Evolutionary conservation across 2,329 filamentous ascomycete species (phyloP).

Genomic region (Apiospora phragmitis): DNA sequence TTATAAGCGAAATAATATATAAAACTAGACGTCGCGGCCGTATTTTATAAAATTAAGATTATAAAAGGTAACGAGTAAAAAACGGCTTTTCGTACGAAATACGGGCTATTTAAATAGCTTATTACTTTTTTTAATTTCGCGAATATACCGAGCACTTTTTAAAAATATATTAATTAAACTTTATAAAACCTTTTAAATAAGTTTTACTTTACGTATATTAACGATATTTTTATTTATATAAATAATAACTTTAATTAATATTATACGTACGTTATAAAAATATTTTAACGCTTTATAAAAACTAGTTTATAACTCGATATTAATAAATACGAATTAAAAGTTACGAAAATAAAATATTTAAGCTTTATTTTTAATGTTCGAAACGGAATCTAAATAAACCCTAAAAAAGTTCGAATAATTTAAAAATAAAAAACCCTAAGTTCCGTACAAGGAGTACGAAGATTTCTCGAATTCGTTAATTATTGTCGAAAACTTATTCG

Average conservation of each 20-base stretch:
- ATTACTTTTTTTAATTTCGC: background rate
- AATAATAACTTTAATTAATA: background rate
- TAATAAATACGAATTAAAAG: background rate
- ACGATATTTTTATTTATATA: background rate
- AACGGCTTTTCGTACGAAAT: background rate
- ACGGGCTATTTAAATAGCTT: background rate
- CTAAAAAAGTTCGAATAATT: too few relatives aligned
- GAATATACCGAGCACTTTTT: background rate
- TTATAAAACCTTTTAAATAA: background rate
- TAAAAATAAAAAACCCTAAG: too few relatives aligned
- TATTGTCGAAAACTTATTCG: too few relatives aligned
- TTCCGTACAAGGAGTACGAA: too few relatives aligned
- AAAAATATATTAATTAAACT: background rate
- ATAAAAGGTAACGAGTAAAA: background rate
- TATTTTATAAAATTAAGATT: too few relatives aligned
- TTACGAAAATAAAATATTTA: background rate
- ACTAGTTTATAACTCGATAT: background rate
- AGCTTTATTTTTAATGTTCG: background rate
- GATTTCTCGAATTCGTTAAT: too few relatives aligned
- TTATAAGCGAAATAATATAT: too few relatives aligned
- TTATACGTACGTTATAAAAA: background rate
- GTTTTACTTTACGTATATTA: background rate
- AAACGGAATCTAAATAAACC: too few relatives aligned
- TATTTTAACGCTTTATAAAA: background rate
- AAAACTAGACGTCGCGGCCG: too few relatives aligned